Conservation (phyloP, 257 asterid genomes). For the Mitragyna speciosa region DNA sequence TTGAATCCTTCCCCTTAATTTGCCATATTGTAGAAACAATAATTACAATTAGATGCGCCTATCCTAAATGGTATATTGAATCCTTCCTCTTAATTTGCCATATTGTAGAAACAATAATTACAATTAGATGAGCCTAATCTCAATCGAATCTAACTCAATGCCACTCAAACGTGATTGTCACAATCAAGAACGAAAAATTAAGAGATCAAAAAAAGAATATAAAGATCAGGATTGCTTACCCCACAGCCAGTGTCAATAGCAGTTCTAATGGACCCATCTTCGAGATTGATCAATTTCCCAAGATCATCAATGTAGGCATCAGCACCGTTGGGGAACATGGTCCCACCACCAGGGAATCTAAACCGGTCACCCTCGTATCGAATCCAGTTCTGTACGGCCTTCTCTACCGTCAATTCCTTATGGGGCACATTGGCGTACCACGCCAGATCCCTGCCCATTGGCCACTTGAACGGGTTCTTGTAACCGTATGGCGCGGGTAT, state of each 20-base stretch:
- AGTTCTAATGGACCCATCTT: constrained; percentile 74
- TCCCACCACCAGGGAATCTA: constrained; percentile 90
- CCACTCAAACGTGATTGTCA: background rate
- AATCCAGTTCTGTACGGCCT: constrained; percentile 90
- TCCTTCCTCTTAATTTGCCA: constrained; percentile 18
- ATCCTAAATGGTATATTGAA: background rate
- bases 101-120: background rate
- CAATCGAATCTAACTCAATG: background rate
- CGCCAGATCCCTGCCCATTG: constrained; percentile 67
- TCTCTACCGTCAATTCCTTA: constrained; percentile 76
- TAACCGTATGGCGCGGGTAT: constrained; percentile 75
- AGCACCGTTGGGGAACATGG: constrained; percentile 86
- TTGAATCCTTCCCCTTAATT: constrained; percentile 20
- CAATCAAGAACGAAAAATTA: background rate
- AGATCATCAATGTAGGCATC: constrained; percentile 71
- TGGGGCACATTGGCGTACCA: constrained; percentile 91
- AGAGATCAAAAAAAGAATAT: background rate
- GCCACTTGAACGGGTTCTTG: constrained; percentile 77
- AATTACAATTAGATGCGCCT: background rate
- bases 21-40: background rate
- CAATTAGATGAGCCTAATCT: background rate
- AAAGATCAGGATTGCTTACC: constrained; percentile 33
- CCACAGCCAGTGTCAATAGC: constrained; percentile 98
- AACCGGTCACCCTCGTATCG: constrained; percentile 70
- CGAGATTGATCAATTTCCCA: constrained; percentile 62